Evolutionary conservation across 352 stramenopile species (phyloP), one percentile per base, ranked within the genome.

Genomic region (Pythium monospermum): DNA sequence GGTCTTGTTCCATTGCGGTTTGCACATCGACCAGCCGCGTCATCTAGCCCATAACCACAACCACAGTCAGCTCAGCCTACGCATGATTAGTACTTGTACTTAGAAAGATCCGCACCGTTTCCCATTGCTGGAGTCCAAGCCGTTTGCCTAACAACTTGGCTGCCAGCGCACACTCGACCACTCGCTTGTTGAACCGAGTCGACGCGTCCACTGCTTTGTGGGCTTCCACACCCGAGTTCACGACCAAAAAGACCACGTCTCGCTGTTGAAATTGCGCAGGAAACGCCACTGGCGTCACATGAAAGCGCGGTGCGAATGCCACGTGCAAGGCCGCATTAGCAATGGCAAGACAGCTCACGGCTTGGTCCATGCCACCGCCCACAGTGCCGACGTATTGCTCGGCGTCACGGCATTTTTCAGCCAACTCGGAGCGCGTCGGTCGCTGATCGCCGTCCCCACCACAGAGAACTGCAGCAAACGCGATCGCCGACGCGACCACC

Each of bases 301-400:
- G 23, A 2, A 83, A 54, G 25, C 11, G 22, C 11, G 74, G 69
- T 12, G 54, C 36, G 49, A 95, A 95, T 27, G 73, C 45, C n/a
- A 95, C 68, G 52, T 76, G 55, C 40, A 85, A 54, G 15, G 83
- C 83, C 8, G 61, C 52, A 12, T 82, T 71, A 21, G 39, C 38
- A n/a, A 64, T 56, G 4, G 68, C 73, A 25, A 91, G 59, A 53
- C 76, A 87, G 39, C 65, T 73, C 26, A 83, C 70, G 1, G 83
- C 67, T 49, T 95, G 85, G 55, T 95, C 85, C 85, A 94, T 95
- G 18, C 85, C 83, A 26, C 83, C 85, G 43, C 83, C 76, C 64
- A 91, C 79, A 0, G 77, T 91, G 4, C 81, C 85, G 13, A 93
- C 68, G 33, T 71, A 68, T 27, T 73, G 71, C 57, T 95, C 85